phyloP scores from a whole-genome alignment of 805 yeast species.

The Phaffomyces thermotolerans region DNA sequence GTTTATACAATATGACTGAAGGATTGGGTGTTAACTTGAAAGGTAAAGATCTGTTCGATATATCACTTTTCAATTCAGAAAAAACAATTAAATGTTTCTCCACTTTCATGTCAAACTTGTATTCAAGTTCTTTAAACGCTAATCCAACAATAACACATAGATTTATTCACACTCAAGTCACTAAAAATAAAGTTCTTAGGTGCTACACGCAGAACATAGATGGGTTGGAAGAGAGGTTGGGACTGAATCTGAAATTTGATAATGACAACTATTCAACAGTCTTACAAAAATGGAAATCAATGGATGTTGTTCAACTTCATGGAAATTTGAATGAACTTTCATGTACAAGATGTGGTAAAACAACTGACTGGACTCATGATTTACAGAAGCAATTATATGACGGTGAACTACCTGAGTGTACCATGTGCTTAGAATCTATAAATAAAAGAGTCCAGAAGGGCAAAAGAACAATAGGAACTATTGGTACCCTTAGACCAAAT shows the following conservation, averaged over 20 bases:
- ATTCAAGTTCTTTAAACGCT: conserved; percentile 56
- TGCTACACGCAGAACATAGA: conserved; percentile 96
- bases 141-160: conserved; percentile 79
- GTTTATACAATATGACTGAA: conserved; percentile 55
- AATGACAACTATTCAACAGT: conserved; percentile 16
- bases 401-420: conserved; percentile 76
- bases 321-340: conserved; percentile 75
- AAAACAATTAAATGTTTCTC: conserved; percentile 68
- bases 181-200: conserved; percentile 59
- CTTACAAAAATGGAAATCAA: conserved; percentile 44
- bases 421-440: conserved; percentile 51
- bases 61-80: conserved; percentile 67
- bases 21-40: conserved; percentile 36
- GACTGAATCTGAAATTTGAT: conserved; percentile 52
- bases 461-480: conserved; percentile 60
- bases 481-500: conserved; percentile 80
- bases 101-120: conserved; percentile 79
- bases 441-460: conserved; percentile 57
- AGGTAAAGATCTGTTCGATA: conserved; percentile 90
- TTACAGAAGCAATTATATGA: conserved; percentile 39
- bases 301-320: conserved; percentile 83
- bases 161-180: conserved; percentile 41
- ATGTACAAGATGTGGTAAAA: conserved; percentile 64
- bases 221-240: conserved; percentile 65
- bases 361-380: conserved; percentile 55